phyloP scores from a whole-genome alignment of 1,139 yeast genomes.

The Casaregolazyma suthepensis region DNA sequence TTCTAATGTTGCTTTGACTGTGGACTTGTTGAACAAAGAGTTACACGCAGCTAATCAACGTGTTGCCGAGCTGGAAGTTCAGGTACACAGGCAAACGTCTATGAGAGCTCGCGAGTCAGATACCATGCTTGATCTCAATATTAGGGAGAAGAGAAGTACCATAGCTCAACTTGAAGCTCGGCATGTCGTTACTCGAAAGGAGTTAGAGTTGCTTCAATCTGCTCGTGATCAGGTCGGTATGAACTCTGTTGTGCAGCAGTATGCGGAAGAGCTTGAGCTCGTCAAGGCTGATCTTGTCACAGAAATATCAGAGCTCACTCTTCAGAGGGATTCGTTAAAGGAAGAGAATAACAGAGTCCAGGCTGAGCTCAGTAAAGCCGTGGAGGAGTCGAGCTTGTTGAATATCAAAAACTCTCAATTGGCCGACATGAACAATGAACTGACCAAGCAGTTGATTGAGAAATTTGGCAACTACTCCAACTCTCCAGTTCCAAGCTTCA shows the following conservation, averaged over 20 bases:
- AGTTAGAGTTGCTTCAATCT: slow-evolving; percentile 25
- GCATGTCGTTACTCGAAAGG: slow-evolving; percentile 28
- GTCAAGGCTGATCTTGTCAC: slow-evolving; percentile 26
- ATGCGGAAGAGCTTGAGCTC: slow-evolving; percentile 24
- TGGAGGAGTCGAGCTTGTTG: slow-evolving; percentile 32
- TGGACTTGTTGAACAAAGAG: slow-evolving; percentile 20
- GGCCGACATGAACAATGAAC: slow-evolving; percentile 34
- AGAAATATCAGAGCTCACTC: slow-evolving; percentile 32
- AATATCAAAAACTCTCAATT: slow-evolving; percentile 33
- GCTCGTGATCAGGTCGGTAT: slow-evolving; percentile 16
- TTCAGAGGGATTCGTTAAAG: slow-evolving; percentile 29
- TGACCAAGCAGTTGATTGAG: slow-evolving; percentile 32
- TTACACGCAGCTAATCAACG: slow-evolving; percentile 28
- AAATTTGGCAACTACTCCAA: slow-evolving; percentile 26
- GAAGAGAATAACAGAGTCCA: slow-evolving; percentile 29
- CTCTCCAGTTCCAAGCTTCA: slow-evolving; percentile 6
- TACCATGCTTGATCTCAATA: slow-evolving; percentile 22
- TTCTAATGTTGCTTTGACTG: slow-evolving; percentile 6
- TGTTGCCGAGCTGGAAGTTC: slow-evolving; percentile 31
- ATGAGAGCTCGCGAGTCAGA: slow-evolving; percentile 13
- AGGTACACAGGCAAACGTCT: slow-evolving; percentile 12
- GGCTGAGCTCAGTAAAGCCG: slow-evolving; percentile 24
- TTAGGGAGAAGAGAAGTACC: slow-evolving; percentile 31
- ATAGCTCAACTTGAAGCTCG: slow-evolving; percentile 34
- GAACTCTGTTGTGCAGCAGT: slow-evolving; percentile 24